Percentiles rank a stretch among this genome's conserved stretches.
phyloP scores from a whole-genome alignment of 345 rosid genomes.

The Salix exigua region DNA sequence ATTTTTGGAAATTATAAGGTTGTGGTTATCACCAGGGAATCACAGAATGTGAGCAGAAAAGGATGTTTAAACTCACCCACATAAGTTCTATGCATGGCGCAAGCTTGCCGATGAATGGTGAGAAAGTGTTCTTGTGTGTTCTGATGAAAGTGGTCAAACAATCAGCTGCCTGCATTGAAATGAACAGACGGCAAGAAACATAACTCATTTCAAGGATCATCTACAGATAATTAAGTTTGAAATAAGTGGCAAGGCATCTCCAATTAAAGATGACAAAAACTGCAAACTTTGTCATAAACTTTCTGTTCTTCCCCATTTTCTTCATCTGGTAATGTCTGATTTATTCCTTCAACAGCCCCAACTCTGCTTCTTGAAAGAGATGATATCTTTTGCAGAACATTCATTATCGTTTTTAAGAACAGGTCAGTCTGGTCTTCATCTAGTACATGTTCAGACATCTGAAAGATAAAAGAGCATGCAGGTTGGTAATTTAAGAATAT shows the following conservation, averaged over 20 bases:
- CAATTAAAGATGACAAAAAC: neutral
- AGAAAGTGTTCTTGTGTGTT: neutral
- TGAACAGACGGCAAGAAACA: neutral
- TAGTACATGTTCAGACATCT: conserved; percentile 11
- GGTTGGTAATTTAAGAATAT: neutral
- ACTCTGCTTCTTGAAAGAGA: neutral
- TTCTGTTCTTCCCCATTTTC: neutral
- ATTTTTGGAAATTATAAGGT: no score
- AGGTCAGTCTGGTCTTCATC: neutral
- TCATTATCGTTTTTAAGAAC: conserved; percentile 4
- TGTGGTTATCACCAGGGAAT: neutral
- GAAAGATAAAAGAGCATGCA: neutral
- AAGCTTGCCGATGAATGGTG: conserved; percentile 7
- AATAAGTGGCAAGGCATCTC: neutral
- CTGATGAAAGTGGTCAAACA: conserved; percentile 10
- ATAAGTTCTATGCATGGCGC: neutral
- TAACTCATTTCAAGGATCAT: neutral
- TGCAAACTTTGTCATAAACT: conserved; percentile 7
- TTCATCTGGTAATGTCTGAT: neutral
- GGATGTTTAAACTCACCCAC: conserved; percentile 9
- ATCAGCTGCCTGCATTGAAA: conserved; percentile 9
- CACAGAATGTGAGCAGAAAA: neutral
- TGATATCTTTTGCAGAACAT: neutral
- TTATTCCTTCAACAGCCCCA: neutral
- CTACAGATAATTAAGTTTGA: neutral